A percentile compares a stretch with the other conserved stretches of the same genome.
phyloP scores from a whole-genome alignment of 306 rosid species.

The Coriaria nepalensis region DNA sequence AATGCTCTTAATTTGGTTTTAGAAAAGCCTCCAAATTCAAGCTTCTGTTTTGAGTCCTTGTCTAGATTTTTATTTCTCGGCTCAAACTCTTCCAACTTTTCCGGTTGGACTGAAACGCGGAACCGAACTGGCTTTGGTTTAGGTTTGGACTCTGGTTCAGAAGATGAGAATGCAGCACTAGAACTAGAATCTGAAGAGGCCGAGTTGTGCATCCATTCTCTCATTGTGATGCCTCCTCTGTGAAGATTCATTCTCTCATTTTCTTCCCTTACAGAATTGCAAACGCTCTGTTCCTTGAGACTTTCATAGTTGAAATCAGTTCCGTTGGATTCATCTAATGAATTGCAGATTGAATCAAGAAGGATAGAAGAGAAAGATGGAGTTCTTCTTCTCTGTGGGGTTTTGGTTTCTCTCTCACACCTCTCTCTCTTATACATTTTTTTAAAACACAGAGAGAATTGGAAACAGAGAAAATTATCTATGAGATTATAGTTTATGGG shows the following conservation, averaged over 20 bases:
- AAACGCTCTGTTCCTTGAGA: constrained; percentile 17
- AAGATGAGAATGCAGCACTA: constrained; percentile 48
- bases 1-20: constrained; percentile 38
- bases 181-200: constrained; percentile 53
- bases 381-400: constrained; percentile 48
- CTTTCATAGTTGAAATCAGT: not conserved
- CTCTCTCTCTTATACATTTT: constrained; percentile 30
- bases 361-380: constrained; percentile 63
- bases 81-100: constrained; percentile 15
- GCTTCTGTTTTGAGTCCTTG: constrained; percentile 16
- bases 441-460: not conserved
- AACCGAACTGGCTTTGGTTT: constrained; percentile 15
- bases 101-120: constrained; percentile 5
- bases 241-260: constrained; percentile 27
- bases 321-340: constrained; percentile 35
- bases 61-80: constrained; percentile 11
- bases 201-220: constrained; percentile 24
- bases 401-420: constrained; percentile 7
- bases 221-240: constrained; percentile 42
- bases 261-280: not conserved
- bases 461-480: no score
- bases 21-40: constrained; percentile 26
- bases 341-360: constrained; percentile 44
- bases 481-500: no score
- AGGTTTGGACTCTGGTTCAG: constrained; percentile 40